phyloP scores from a whole-genome alignment of 2,329 filamentous ascomycete genomes.

The Seiridium unicorne region DNA sequence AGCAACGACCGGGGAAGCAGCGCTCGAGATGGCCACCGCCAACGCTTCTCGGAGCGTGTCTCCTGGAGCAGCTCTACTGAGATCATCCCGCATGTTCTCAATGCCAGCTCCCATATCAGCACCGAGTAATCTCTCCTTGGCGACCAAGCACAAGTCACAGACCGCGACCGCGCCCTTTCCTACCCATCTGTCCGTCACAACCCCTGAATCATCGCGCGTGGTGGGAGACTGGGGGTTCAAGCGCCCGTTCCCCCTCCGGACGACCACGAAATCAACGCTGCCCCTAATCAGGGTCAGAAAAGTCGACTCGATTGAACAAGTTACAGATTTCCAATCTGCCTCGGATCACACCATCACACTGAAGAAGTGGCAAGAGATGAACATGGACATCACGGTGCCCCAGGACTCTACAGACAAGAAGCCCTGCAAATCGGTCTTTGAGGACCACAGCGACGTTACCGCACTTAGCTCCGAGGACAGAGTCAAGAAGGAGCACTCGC shows the following conservation, averaged over 20 bases:
- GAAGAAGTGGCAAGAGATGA: conserved; percentile 82
- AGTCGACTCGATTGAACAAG: conserved; percentile 80
- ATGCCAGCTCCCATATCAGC: conserved; percentile 73
- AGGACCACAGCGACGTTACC: conserved; percentile 56
- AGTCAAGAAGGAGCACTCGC: conserved; percentile 38
- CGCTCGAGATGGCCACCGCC: conserved; percentile 8
- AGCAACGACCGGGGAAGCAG: background rate
- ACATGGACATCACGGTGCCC: conserved; percentile 65
- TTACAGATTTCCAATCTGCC: conserved; percentile 85
- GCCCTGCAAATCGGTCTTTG: conserved; percentile 54
- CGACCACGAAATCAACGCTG: conserved; percentile 69
- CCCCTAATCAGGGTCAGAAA: conserved; percentile 74
- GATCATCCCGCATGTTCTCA: conserved; percentile 86
- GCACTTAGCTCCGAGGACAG: conserved; percentile 31
- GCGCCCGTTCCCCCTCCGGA: conserved; percentile 73
- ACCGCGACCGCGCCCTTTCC: conserved; percentile 76
- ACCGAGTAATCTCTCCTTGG: conserved; percentile 44
- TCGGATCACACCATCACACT: conserved; percentile 79
- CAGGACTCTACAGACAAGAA: conserved; percentile 14
- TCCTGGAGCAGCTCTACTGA: conserved; percentile 69
- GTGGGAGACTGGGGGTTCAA: conserved; percentile 94
- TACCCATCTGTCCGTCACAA: conserved; percentile 80
- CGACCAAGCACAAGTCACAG: conserved; percentile 53
- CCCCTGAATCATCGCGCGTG: conserved; percentile 67
- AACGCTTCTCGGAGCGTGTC: conserved; percentile 38